Percentiles rank a stretch among this genome's conserved stretches.
phyloP scores from a whole-genome alignment of 306 rosid genomes.

The Betula pendula region DNA sequence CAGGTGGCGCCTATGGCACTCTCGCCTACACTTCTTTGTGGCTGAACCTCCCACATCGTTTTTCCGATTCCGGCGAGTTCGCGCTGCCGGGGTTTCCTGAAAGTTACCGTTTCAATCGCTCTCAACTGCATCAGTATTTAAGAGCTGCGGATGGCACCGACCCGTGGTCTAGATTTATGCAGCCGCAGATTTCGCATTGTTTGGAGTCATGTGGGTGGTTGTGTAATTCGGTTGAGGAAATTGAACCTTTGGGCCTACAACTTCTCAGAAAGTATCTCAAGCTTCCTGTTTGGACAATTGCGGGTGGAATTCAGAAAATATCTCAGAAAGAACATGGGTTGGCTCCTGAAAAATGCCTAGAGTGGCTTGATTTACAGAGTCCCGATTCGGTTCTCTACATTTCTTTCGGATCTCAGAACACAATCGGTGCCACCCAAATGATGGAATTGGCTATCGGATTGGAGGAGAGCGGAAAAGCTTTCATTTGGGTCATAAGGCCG shows the following conservation, averaged over 20 bases:
- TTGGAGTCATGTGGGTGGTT: slow-evolving; percentile 62
- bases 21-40: slow-evolving; percentile 59
- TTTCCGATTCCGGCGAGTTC: slow-evolving; percentile 46
- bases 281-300: slow-evolving; percentile 49
- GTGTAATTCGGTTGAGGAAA: slow-evolving; percentile 61
- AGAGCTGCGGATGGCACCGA: slow-evolving; percentile 61
- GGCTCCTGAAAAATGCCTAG: slow-evolving; percentile 39
- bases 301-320: too few species aligned
- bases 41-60: slow-evolving; percentile 62
- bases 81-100: slow-evolving; percentile 60
- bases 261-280: slow-evolving; percentile 44
- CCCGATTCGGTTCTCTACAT: slow-evolving; percentile 60
- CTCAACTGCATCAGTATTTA: slow-evolving; percentile 48
- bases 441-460: slow-evolving; percentile 66
- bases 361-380: slow-evolving; percentile 53
- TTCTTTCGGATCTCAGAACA: slow-evolving; percentile 86
- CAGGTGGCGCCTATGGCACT: slow-evolving; percentile 75
- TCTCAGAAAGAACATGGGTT: slow-evolving; percentile 48
- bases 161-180: slow-evolving; percentile 53
- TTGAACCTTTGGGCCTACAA: slow-evolving; percentile 58
- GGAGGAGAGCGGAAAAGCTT: slow-evolving; percentile 51
- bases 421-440: slow-evolving; percentile 60
- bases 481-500: slow-evolving; percentile 79
- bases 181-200: slow-evolving; percentile 28
- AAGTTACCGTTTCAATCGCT: slow-evolving; percentile 39